Evolutionary conservation across 108 stramenopile genomes (phyloP), one percentile per base, ranked within the genome.

Genomic region (Nannochloropsis gaditana): DNA sequence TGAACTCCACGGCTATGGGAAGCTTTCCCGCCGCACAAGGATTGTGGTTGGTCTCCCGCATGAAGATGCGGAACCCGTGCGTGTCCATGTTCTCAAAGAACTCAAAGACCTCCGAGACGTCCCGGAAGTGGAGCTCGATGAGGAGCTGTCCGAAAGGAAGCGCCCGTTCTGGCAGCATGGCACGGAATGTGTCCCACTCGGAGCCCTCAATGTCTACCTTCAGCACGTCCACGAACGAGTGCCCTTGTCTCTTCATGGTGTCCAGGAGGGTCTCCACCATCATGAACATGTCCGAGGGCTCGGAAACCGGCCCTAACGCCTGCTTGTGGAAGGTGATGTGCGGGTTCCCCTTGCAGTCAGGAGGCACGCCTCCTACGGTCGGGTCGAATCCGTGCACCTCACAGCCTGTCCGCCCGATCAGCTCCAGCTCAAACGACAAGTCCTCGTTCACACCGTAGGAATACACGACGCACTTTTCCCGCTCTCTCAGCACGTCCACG

Each of bases 131-230:
- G 19, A 82, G 82, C 45, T 82, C 82, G 9, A 82, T 82, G 19
- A 82, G 21, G 19, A 82, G 21, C 82, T 82, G 82, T 45, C 82
- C 82, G 21, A 82, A 82, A 5, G 82, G 82, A 15, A 82, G 21
- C 44, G 82, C 82, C 82, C 21, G 15, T 19, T 43, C 43, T 2
- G 59, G 59, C 19, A 82, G 21, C 45, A 82, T 43, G 19, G 43
- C 82, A 2, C 21, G 17, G 82, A 82, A 82, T 45, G 45, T 45
- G 21, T 43, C 82, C 82, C 82, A 82, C 82, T 82, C 82, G 5
- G 82, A 43, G 15, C 82, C 82, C 45, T 82, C 82, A 82, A 82
- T 82, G 21, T 82, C 82, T 21, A 82, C 82, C 82, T 82, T 82
- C 6, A 82, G 82, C 15, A 82, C 82, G 21, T 82, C 82, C 43